A percentile compares a stretch with the other conserved stretches of the same genome.
Evolutionary conservation across 2,329 filamentous ascomycete genomes (phyloP).

Genomic region (Penicillium sp.): DNA sequence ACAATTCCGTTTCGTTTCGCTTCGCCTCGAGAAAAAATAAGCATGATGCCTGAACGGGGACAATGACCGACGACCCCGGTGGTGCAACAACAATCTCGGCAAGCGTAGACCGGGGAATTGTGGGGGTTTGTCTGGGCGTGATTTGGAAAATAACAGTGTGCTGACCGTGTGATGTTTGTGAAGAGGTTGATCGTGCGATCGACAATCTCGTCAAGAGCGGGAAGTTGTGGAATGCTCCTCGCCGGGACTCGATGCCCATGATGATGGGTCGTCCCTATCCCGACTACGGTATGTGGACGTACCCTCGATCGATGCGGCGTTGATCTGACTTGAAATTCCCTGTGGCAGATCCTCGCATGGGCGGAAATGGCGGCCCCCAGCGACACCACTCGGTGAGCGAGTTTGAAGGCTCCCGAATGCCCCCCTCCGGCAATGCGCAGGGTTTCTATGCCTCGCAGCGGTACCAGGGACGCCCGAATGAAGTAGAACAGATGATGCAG

Average conservation of each 20-base stretch:
- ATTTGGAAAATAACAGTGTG: not conserved
- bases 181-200: conserved; percentile 93
- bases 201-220: conserved; percentile 97
- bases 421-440: conserved; percentile 76
- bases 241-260: conserved; percentile 78
- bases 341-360: conserved; percentile 67
- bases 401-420: conserved; percentile 73
- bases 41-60: not conserved
- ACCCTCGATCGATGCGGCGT: conserved; percentile 21
- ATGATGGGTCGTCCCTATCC: conserved; percentile 59
- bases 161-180: conserved; percentile 24
- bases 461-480: conserved; percentile 82
- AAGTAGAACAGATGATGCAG: conserved; percentile 98
- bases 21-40: not conserved
- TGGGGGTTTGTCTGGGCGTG: not conserved
- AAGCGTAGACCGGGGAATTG: not conserved
- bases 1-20: conserved; percentile 1
- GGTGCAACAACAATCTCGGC: not conserved
- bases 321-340: conserved; percentile 23
- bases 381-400: conserved; percentile 85
- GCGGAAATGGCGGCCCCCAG: conserved; percentile 55
- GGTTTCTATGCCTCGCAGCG: conserved; percentile 93
- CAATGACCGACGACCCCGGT: not conserved
- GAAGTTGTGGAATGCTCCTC: conserved; percentile 74
- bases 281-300: conserved; percentile 59